Base-by-base conservation (phyloP, 257 asterid species). In the Petunia axillaris region DNA sequence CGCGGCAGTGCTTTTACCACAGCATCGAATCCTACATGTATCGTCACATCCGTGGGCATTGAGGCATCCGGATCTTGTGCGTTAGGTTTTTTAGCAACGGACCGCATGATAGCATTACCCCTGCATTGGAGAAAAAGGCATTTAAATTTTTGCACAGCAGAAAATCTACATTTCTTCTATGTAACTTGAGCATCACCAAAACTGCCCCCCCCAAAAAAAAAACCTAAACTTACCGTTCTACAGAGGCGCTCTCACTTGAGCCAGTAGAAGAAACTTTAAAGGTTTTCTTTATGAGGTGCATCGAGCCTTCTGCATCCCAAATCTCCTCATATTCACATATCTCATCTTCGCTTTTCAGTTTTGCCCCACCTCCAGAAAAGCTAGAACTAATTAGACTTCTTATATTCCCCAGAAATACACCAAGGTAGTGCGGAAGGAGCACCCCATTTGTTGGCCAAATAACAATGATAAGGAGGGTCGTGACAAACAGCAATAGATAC, bases 301-400 rank as follows among this genome's bases (percentile, higher is more conserved):
- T 94, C 3, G 97, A 79, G 75, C 99, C 99, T 87, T 96, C 99
- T 5, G 98, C 94, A 85, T 91, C 99, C 99, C 99, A 96, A 8
- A 94, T 78, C 88, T 89, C 95, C 83, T 96, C 99, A 73, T 93
- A 94, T 87, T 96, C 97, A 63, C 89, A 90, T 50, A 82, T 83
- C 64, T 94, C 98, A 64, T 95, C 99, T 40, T 95, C 99, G 9
- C 85, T 89, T 85, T 96, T 96, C 87, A 87, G 96, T 81, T 96
- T 96, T 66, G 79, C 68, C 11, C 43, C 84, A 50, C 62, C 85
- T 54, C 85, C 84, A n/a, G 87, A 84, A 83, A 90, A 86, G 81
- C 83, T 84, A 46, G 80, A 76, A 80, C 85, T 85, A 55, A 83
- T 81, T 13, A 87, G 63, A 71, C 77, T 83, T 84, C 85, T 84